Percentiles rank a stretch among this genome's conserved stretches.
Evolutionary conservation across 148 eudicot genomes (phyloP).

Genomic region (Limonium bicolor): DNA sequence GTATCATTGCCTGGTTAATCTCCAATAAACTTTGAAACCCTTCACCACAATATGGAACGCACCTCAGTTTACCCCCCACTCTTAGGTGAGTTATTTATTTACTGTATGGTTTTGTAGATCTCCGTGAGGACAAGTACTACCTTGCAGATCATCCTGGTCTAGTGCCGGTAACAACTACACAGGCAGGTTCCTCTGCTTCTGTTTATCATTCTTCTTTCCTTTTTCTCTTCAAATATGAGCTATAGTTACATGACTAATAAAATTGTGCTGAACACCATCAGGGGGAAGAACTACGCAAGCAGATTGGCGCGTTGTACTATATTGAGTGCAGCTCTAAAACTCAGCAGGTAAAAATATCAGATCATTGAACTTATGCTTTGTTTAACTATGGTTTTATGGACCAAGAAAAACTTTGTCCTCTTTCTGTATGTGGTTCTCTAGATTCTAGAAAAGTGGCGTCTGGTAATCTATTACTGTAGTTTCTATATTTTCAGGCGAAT

Average conservation of each 20-base stretch:
- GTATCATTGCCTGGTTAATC: no score
- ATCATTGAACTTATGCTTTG: not conserved
- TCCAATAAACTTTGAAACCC: no score
- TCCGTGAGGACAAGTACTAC: slow-evolving; percentile 89
- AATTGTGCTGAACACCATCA: slow-evolving; percentile 8
- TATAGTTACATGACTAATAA: no score
- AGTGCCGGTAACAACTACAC: slow-evolving; percentile 77
- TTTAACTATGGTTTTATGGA: not conserved
- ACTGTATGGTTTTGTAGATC: slow-evolving; percentile 25
- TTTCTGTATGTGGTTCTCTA: not conserved
- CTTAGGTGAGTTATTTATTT: slow-evolving; percentile 2
- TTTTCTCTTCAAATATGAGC: slow-evolving; percentile 1
- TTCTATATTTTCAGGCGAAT: no score
- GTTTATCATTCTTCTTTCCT: slow-evolving; percentile 1
- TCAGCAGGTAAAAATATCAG: slow-evolving; percentile 53
- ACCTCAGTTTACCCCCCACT: no score
- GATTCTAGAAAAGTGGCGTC: slow-evolving; percentile 1
- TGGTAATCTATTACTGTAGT: no score
- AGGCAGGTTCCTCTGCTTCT: slow-evolving; percentile 24
- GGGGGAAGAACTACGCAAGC: slow-evolving; percentile 98
- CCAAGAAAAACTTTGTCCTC: not conserved
- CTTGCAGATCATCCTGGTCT: slow-evolving; percentile 97
- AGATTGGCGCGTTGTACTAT: slow-evolving; percentile 79
- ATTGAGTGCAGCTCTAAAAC: slow-evolving; percentile 98
- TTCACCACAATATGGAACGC: no score